phyloP scores from a whole-genome alignment of 306 rosid genomes.

The Lathyrus tuberosus region DNA sequence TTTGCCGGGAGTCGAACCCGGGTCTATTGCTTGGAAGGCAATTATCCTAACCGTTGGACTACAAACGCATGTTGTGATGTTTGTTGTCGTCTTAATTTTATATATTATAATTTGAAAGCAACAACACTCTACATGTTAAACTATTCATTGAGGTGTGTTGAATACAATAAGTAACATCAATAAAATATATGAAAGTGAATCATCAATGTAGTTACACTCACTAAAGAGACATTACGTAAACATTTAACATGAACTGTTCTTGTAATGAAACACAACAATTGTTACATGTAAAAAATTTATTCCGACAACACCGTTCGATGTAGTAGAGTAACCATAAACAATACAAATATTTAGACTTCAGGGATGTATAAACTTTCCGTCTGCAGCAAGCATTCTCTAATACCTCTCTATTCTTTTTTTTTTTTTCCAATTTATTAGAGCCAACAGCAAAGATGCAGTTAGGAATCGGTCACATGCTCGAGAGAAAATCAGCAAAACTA shows the following conservation, averaged over 20 bases:
- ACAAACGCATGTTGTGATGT: constrained; percentile 40
- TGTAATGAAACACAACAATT: neutral
- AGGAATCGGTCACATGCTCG: constrained; percentile 43
- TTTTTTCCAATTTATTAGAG: constrained; percentile 4
- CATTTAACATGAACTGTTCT: neutral
- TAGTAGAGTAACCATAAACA: too few relatives aligned
- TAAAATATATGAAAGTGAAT: too few relatives aligned
- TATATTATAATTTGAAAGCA: too few relatives aligned
- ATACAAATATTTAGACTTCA: neutral
- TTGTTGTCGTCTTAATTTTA: too few relatives aligned
- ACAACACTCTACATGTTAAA: too few relatives aligned
- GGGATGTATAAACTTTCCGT: constrained; percentile 11
- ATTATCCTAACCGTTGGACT: constrained; percentile 55
- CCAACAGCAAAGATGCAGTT: constrained; percentile 27
- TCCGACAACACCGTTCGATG: too few relatives aligned
- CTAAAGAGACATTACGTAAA: neutral
- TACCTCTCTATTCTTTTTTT: neutral
- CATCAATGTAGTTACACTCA: too few relatives aligned
- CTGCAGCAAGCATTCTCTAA: constrained; percentile 29
- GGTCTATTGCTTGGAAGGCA: constrained; percentile 57
- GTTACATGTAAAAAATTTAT: neutral
- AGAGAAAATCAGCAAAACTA: constrained; percentile 71
- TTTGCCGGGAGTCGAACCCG: constrained; percentile 55
- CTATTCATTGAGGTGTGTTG: too few relatives aligned
- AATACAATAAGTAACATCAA: too few relatives aligned